Evolutionary conservation across 2,329 filamentous ascomycete species (phyloP).

Genomic region (Scytalidium lignicola): DNA sequence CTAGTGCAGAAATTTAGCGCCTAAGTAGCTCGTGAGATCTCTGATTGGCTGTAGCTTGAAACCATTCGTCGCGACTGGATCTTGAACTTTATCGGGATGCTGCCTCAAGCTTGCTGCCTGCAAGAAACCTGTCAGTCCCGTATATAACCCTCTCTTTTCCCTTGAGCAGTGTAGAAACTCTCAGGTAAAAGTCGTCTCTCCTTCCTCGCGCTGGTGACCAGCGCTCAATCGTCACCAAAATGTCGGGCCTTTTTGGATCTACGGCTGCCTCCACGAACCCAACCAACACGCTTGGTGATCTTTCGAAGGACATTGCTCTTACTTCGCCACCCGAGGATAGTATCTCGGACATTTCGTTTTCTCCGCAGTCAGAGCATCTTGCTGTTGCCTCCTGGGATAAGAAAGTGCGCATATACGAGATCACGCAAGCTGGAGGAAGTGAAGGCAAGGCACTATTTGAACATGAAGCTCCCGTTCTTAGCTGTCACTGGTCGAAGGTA

Average conservation of each 20-base stretch:
- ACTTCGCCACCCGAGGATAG: conserved; percentile 78
- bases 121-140: no score
- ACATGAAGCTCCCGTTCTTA: conserved; percentile 79
- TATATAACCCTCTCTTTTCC: background rate
- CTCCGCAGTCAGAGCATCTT: conserved; percentile 70
- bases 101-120: conserved; percentile 6
- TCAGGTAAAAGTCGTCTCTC: background rate
- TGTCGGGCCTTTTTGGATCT: conserved; percentile 61
- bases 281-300: conserved; percentile 78
- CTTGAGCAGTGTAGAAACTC: background rate
- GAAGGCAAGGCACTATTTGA: conserved; percentile 83
- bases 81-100: conserved; percentile 6
- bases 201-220: background rate
- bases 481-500: conserved; percentile 85
- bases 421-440: conserved; percentile 70
- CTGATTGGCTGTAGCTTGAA: background rate
- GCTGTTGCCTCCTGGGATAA: conserved; percentile 96
- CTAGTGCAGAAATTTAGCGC: conserved; percentile 4
- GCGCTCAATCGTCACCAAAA: conserved; percentile 30
- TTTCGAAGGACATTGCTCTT: conserved; percentile 81
- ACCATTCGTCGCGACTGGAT: conserved; percentile 1
- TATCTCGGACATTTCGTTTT: conserved; percentile 84
- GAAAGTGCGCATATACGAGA: conserved; percentile 95
- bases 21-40: background rate
- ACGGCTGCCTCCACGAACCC: conserved; percentile 39